Conservation (phyloP, 805 yeast species). For the Tetrapisispora pingtungensis region DNA sequence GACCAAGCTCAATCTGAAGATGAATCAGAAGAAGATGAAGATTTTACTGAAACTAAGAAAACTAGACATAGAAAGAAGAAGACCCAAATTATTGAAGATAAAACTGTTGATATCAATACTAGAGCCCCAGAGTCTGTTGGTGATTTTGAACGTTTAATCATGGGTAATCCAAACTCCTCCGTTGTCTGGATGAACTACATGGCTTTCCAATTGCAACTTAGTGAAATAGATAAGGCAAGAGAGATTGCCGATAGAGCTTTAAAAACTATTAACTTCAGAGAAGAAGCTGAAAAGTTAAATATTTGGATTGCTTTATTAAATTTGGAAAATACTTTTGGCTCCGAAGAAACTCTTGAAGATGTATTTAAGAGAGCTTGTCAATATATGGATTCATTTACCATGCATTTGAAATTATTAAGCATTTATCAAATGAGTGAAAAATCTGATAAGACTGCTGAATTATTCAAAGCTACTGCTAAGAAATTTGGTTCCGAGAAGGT, state of each 20-base stretch:
- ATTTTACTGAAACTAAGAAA: conserved; percentile 33
- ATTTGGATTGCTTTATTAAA: conserved; percentile 94
- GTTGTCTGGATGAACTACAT: conserved; percentile 95
- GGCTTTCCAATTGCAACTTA: conserved; percentile 92
- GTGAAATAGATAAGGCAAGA: conserved; percentile 91
- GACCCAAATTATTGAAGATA: conserved; percentile 49
- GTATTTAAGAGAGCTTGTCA: conserved; percentile 78
- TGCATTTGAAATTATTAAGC: conserved; percentile 70
- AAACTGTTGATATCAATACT: conserved; percentile 72
- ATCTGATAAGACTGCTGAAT: conserved; percentile 53
- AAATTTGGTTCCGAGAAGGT: conserved; percentile 63
- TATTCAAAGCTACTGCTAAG: conserved; percentile 62
- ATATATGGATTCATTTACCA: conserved; percentile 77
- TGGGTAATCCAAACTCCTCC: conserved; percentile 91
- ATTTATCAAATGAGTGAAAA: conserved; percentile 71
- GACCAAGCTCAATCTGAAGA: conserved; percentile 62
- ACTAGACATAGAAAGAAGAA: conserved; percentile 40
- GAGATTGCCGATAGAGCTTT: conserved; percentile 89
- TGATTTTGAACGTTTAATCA: conserved; percentile 84
- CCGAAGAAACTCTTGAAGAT: conserved; percentile 69
- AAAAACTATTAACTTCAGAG: conserved; percentile 80
- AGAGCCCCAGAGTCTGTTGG: conserved; percentile 84
- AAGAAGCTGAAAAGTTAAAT: conserved; percentile 85
- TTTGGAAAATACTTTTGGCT: conserved; percentile 89
- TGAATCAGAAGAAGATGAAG: conserved; percentile 49